Evolutionary conservation across 1,284 basidiomycete genomes (phyloP).

Genomic region (Flammula alnicola): DNA sequence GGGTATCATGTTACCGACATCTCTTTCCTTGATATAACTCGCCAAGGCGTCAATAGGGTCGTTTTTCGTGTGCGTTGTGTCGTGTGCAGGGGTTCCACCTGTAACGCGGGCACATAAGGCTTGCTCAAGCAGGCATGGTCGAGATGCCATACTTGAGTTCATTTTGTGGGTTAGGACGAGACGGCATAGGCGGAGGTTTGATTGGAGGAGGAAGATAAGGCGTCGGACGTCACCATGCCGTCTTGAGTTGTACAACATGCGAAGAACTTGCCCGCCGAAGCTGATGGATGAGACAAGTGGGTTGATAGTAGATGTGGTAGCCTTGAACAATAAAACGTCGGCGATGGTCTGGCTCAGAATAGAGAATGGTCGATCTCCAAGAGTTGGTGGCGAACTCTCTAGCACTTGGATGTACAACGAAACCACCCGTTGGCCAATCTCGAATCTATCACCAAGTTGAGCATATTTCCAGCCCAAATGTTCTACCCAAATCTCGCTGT

Average conservation of each 20-base stretch:
- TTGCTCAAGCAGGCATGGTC: conserved; percentile 75
- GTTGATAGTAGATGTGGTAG: conserved; percentile 74
- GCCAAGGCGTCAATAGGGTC: conserved; percentile 78
- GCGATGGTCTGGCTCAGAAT: conserved; percentile 64
- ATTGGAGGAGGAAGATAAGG: conserved; percentile 70
- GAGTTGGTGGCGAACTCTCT: conserved; percentile 58
- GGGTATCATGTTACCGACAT: conserved; percentile 60
- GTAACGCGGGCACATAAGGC: conserved; percentile 68
- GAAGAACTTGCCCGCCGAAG: conserved; percentile 61
- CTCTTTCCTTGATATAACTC: conserved; percentile 64
- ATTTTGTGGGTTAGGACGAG: conserved; percentile 69
- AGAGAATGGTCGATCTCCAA: conserved; percentile 59
- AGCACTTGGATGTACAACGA: conserved; percentile 71
- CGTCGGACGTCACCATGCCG: conserved; percentile 71
- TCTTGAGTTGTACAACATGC: conserved; percentile 62
- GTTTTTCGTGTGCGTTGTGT: conserved; percentile 48
- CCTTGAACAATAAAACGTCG: conserved; percentile 70
- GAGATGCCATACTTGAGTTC: conserved; percentile 42
- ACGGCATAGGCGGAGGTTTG: conserved; percentile 65
- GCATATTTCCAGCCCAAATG: conserved; percentile 83
- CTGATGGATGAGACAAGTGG: conserved; percentile 75
- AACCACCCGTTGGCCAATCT: conserved; percentile 73
- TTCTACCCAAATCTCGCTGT: conserved; percentile 86
- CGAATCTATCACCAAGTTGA: conserved; percentile 78
- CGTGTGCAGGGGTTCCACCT: conserved; percentile 53